Percentiles rank a stretch among this genome's conserved stretches.
Evolutionary conservation across 2,329 filamentous ascomycete genomes (phyloP).

Genomic region (Dothiorella sarmentorum): DNA sequence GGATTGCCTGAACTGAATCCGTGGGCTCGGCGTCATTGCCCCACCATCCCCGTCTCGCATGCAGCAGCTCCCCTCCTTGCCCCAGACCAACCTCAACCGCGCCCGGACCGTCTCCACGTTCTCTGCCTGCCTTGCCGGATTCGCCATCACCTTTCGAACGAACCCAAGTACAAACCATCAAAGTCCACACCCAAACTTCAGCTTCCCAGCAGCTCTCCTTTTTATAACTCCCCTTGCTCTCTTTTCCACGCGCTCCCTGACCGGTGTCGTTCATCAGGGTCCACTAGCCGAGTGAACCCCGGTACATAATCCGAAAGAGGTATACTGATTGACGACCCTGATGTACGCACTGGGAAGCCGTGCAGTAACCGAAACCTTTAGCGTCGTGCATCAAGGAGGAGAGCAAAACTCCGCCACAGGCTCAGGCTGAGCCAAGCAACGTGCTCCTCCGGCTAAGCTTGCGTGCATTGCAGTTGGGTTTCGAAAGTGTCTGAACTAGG

Average conservation of each 20-base stretch:
- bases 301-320: neutral
- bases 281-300: neutral
- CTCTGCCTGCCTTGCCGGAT: neutral
- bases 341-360: slow-evolving; percentile 5
- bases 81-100: neutral
- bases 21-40: slow-evolving; percentile 7
- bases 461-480: neutral
- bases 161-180: too few relatives aligned
- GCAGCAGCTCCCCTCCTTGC: neutral
- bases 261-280: neutral
- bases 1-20: neutral
- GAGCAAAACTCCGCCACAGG: slow-evolving; percentile 6
- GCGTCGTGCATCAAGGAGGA: slow-evolving; percentile 13
- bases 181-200: too few relatives aligned
- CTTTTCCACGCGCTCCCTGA: neutral
- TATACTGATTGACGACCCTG: slow-evolving; percentile 12
- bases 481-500: slow-evolving; percentile 11
- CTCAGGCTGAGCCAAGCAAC: slow-evolving; percentile 11
- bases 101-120: slow-evolving; percentile 8
- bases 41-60: slow-evolving; percentile 7
- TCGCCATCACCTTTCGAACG: too few relatives aligned
- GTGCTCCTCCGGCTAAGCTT: neutral
- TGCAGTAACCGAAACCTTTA: slow-evolving; percentile 6
- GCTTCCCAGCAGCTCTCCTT: neutral
- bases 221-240: neutral